These are phyloP conservation scores for Rhizopogon rudus DNA, from an alignment of 768 basidiomycete species.

Conservation along the genomic window DNA sequence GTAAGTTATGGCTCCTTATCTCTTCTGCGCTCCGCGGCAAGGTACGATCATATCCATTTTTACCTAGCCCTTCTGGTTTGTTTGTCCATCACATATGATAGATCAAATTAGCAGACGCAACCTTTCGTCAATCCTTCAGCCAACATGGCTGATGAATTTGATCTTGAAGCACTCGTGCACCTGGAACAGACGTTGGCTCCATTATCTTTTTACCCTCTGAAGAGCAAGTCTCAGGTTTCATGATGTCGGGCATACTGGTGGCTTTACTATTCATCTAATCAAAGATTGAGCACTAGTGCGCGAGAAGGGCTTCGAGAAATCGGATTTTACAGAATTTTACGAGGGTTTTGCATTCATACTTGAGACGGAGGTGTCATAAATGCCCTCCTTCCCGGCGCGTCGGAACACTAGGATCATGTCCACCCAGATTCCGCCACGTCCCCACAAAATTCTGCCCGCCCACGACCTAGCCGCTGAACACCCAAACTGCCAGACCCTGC, in stretches of 20 bases:
- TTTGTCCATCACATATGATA: too few relatives aligned
- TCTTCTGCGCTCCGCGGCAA: too few relatives aligned
- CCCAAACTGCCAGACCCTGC: conserved; percentile 21
- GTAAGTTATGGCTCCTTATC: too few relatives aligned
- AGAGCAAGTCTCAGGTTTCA: conserved; percentile 60
- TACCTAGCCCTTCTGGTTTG: too few relatives aligned
- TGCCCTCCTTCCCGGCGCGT: conserved; percentile 31
- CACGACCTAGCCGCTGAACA: conserved; percentile 71
- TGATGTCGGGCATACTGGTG: conserved; percentile 69
- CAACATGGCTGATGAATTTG: conserved; percentile 31
- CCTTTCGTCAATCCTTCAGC: not conserved
- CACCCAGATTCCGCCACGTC: conserved; percentile 52
- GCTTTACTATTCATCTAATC: conserved; percentile 76
- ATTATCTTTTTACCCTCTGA: conserved; percentile 1
- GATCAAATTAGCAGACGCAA: too few relatives aligned
- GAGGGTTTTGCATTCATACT: too few relatives aligned
- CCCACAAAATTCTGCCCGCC: conserved; percentile 65
- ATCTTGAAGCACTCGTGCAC: conserved; percentile 55
- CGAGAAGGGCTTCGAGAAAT: too few relatives aligned
- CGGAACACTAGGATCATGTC: conserved; percentile 37
- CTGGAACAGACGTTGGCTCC: conserved; percentile 56
- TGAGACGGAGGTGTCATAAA: too few relatives aligned
- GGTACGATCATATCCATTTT: too few relatives aligned
- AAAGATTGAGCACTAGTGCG: conserved; percentile 32
- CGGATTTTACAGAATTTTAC: too few relatives aligned